Evolutionary conservation across 2,329 filamentous ascomycete genomes (phyloP).

Genomic region (Cadophora gregata): DNA sequence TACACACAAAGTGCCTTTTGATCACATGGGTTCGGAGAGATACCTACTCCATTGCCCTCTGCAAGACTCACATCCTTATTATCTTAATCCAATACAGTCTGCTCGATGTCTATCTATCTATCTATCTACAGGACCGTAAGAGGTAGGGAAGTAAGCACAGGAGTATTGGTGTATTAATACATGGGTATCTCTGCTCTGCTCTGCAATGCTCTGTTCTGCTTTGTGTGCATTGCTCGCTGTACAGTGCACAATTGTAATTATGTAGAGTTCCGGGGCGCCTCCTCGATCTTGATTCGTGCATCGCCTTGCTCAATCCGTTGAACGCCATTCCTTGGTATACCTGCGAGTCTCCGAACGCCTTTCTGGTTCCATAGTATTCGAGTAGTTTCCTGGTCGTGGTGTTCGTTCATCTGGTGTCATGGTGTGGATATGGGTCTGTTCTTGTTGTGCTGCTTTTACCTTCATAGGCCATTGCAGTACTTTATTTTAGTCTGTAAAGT

Average conservation of each 20-base stretch:
- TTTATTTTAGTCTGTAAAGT: not conserved
- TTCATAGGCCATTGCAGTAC: too few relatives aligned
- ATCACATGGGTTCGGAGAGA: too few relatives aligned
- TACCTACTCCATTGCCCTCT: too few relatives aligned
- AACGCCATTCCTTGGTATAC: not conserved
- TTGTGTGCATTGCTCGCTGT: not conserved
- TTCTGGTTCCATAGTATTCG: too few relatives aligned
- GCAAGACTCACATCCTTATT: not conserved
- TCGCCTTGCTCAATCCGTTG: not conserved
- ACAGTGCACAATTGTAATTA: not conserved
- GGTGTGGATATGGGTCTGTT: too few relatives aligned
- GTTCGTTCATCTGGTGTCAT: too few relatives aligned
- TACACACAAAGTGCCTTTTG: too few relatives aligned
- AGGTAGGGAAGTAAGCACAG: not conserved
- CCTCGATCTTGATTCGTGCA: not conserved
- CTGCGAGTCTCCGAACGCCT: too few relatives aligned
- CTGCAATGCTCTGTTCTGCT: not conserved
- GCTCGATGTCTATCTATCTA: not conserved
- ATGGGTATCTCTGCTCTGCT: not conserved
- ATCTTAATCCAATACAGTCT: not conserved
- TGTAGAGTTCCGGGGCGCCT: not conserved
- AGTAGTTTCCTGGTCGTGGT: too few relatives aligned
- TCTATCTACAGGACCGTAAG: not conserved
- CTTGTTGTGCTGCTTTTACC: too few relatives aligned
- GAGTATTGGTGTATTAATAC: not conserved